Evolutionary conservation across 352 stramenopile species (phyloP).

Genomic region (Phytophthora hibernalis): DNA sequence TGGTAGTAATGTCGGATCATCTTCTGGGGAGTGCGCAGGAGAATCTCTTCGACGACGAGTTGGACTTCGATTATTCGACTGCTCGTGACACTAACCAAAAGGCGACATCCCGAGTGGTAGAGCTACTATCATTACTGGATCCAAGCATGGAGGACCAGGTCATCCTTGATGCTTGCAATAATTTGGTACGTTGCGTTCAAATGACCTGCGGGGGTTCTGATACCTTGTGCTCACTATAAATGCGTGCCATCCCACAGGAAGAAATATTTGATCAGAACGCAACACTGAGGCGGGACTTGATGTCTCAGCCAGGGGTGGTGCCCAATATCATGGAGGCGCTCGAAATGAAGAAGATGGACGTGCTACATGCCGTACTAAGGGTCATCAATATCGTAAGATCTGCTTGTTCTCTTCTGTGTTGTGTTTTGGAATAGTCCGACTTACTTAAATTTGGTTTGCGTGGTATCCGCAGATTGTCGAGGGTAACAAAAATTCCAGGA

Average conservation of each 20-base stretch:
- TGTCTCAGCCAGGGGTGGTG: constrained; percentile 92
- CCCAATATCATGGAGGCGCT: constrained; percentile 94
- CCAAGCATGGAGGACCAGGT: constrained; percentile 89
- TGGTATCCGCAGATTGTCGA: constrained; percentile 76
- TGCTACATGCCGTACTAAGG: constrained; percentile 84
- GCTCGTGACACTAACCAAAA: constrained; percentile 81
- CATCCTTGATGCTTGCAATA: constrained; percentile 81
- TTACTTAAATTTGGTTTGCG: constrained; percentile 8
- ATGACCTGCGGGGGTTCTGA: neutral
- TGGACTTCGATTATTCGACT: constrained; percentile 84
- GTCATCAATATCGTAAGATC: constrained; percentile 85
- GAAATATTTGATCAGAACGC: constrained; percentile 85
- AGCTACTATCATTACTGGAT: constrained; percentile 78
- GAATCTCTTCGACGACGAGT: constrained; percentile 80
- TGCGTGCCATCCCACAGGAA: constrained; percentile 42
- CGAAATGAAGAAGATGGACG: constrained; percentile 92
- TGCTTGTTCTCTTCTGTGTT: neutral
- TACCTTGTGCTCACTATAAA: constrained; percentile 4
- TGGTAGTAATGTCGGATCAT: constrained; percentile 28
- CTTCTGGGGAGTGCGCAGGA: constrained; percentile 54
- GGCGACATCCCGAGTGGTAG: constrained; percentile 73
- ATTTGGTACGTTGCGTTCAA: constrained; percentile 49
- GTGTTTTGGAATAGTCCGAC: neutral
- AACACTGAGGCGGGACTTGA: constrained; percentile 77
- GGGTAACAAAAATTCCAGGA: constrained; percentile 93